These are phyloP conservation scores for Stenocarpella maydis DNA, from an alignment of 2,329 filamentous ascomycete genomes.

Conservation along the genomic window DNA sequence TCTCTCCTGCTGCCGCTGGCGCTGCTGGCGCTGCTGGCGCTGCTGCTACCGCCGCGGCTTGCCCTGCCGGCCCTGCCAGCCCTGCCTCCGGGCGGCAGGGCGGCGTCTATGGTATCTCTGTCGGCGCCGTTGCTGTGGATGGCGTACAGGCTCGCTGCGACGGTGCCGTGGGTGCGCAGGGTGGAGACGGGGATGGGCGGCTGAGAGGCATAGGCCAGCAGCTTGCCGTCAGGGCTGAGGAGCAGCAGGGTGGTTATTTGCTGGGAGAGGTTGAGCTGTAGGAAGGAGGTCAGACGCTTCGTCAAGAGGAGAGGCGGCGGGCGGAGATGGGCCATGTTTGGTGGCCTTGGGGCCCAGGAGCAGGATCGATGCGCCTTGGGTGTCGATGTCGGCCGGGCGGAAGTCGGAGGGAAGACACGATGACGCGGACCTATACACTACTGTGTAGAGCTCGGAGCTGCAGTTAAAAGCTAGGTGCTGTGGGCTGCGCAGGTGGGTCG, in stretches of 20 bases:
- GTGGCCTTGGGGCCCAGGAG: neutral
- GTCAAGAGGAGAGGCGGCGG: slow-evolving; percentile 69
- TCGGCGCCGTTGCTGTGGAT: slow-evolving; percentile 60
- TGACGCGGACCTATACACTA: neutral
- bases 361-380: neutral
- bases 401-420: neutral
- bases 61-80: slow-evolving; percentile 34
- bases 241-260: slow-evolving; percentile 67
- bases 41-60: slow-evolving; percentile 28
- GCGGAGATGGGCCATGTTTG: slow-evolving; percentile 29
- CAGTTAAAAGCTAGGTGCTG: neutral
- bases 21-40: slow-evolving; percentile 34
- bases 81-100: slow-evolving; percentile 37
- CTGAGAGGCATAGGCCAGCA: slow-evolving; percentile 68
- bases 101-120: slow-evolving; percentile 49
- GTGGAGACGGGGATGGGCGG: slow-evolving; percentile 57
- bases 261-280: slow-evolving; percentile 64
- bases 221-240: slow-evolving; percentile 67
- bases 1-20: slow-evolving; percentile 27
- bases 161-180: slow-evolving; percentile 69
- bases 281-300: slow-evolving; percentile 70
- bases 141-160: slow-evolving; percentile 68
- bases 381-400: neutral
- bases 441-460: neutral
- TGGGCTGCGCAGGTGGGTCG: too few relatives aligned